Evolutionary conservation across 2,329 filamentous ascomycete species (phyloP).

Genomic region (Verticillium nonalfalfae): DNA sequence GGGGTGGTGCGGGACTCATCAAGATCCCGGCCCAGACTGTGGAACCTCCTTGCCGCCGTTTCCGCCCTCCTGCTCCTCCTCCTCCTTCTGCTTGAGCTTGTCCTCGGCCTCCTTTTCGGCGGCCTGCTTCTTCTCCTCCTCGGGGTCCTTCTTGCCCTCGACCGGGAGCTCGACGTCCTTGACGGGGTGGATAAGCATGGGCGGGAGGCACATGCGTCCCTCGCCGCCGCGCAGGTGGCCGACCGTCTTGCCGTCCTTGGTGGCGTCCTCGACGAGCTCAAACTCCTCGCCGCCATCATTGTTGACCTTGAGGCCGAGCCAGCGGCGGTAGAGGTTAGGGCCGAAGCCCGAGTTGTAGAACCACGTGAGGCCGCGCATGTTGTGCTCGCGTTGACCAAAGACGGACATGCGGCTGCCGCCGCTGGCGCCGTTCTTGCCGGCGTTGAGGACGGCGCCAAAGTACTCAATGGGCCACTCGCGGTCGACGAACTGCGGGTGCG

Average conservation of each 20-base stretch:
- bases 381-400: conserved; percentile 82
- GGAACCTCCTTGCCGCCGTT: not conserved
- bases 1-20: not conserved
- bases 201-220: conserved; percentile 84
- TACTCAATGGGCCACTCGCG: conserved; percentile 78
- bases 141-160: conserved; percentile 39
- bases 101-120: conserved; percentile 20
- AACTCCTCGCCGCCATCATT: conserved; percentile 74
- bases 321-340: conserved; percentile 73
- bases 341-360: conserved; percentile 86
- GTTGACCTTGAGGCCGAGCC: conserved; percentile 77
- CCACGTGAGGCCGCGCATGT: conserved; percentile 82
- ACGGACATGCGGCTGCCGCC: conserved; percentile 69
- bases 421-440: conserved; percentile 64
- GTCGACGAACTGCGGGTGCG: conserved; percentile 84
- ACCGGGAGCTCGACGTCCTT: conserved; percentile 68
- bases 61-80: conserved; percentile 8
- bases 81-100: not conserved
- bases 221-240: conserved; percentile 59
- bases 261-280: conserved; percentile 53
- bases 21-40: not conserved
- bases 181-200: conserved; percentile 83
- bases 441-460: conserved; percentile 75
- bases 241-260: conserved; percentile 41
- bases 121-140: conserved; percentile 35